Conservation (phyloP, 257 asterid genomes). For the Haberlea rhodopensis region DNA sequence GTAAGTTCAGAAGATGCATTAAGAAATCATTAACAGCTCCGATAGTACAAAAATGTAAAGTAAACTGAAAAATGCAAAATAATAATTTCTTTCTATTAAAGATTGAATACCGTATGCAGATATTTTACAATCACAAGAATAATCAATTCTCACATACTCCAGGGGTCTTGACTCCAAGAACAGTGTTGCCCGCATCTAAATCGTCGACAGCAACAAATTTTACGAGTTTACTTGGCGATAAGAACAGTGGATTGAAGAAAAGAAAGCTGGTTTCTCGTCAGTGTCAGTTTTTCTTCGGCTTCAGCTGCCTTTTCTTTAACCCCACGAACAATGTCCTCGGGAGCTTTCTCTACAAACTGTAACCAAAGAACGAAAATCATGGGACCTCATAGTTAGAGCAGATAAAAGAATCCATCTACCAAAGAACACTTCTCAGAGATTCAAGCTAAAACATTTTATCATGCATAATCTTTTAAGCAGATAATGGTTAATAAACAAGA, state of each 20-base stretch:
- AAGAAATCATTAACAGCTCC: too few species aligned
- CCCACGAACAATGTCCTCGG: constrained; percentile 72
- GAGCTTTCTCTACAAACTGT: constrained; percentile 94
- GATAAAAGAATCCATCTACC: background rate
- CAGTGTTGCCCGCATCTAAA: background rate
- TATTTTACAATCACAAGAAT: too few species aligned
- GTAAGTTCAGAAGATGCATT: too few species aligned
- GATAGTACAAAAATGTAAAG: too few species aligned
- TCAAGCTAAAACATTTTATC: too few species aligned
- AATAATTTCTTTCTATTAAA: too few species aligned
- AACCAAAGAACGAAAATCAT: constrained; percentile 14
- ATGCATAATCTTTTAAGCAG: background rate
- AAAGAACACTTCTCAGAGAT: background rate
- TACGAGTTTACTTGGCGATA: constrained; percentile 41
- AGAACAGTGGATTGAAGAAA: constrained; percentile 65
- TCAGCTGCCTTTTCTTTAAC: constrained; percentile 83
- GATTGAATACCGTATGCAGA: too few species aligned
- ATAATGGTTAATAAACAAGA: background rate
- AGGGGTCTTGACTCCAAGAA: background rate
- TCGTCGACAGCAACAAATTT: background rate
- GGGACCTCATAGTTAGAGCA: constrained; percentile 8
- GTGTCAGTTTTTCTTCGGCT: constrained; percentile 74
- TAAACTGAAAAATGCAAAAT: too few species aligned
- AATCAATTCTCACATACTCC: too few species aligned
- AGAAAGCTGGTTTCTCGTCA: constrained; percentile 67